Evolutionary conservation across 2,329 filamentous ascomycete genomes (phyloP), one percentile per base, ranked within the genome.

Genomic region (Exutisphaerella laricina): DNA sequence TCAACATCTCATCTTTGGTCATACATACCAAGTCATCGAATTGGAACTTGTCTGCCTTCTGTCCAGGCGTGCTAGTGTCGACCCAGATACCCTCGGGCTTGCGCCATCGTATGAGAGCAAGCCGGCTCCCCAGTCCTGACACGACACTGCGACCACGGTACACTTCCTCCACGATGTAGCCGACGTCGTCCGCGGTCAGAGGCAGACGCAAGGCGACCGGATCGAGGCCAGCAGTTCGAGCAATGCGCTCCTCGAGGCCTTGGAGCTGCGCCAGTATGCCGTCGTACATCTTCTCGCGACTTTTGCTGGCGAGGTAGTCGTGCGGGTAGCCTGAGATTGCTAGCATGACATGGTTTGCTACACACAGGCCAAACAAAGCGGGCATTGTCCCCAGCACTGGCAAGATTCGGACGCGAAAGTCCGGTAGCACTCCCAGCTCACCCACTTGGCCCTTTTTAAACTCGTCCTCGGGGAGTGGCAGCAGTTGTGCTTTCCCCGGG

Each of bases 311-410:
- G 0, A 87, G 70, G 61, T 92, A 94, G 50, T 94, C 88, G 35
- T 84, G 78, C 0, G 92, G 92, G 58, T 98, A 98, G 5, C 82
- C 85, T 51, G 75, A 67, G 34, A 97, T 78, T 45, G 80, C 79
- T 43, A 94, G 75, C 52, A 98, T 90, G 46, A 97, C 80, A 61
- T 97, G 88, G 66, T 97, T 98, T 3, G 92, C 92, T 6, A 86
- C 79, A 0, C 84, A 85, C 43, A 96, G 85, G 6, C 92, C 92
- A 63, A 98, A 98, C 1, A 97, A 83, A 2, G 92, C 90, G 0
- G 92, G 92, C 89, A 98, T 96, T 0, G 92, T 98, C 1, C 92
- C 92, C 3, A 98, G 70, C 0, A 98, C 92, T 0, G 92, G 92
- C 6, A 98, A 68, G 44, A 98, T 98, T n/a, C 92, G 78, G 7